Conservation (phyloP, 495 filamentous ascomycete species). For the Ascobolus immersus region DNA sequence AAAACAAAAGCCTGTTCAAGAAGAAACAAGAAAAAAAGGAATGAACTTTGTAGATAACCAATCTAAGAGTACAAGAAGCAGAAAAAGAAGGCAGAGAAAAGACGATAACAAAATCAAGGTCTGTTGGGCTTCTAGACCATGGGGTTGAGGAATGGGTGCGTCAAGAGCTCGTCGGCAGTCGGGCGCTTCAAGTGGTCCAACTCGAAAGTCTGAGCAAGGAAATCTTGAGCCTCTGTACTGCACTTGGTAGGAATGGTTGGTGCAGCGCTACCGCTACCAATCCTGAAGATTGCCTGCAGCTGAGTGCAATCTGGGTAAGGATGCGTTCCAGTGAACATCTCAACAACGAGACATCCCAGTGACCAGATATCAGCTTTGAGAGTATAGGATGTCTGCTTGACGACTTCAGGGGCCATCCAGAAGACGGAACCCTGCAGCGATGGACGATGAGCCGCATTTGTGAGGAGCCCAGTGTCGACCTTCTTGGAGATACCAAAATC, state of each 20-base stretch:
- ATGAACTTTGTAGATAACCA: too few species aligned
- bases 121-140: too few species aligned
- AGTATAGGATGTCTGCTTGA: constrained; percentile 89
- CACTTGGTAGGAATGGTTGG: constrained; percentile 76
- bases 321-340: constrained; percentile 95
- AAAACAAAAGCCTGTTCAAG: too few species aligned
- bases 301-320: constrained; percentile 95
- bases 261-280: constrained; percentile 62
- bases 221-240: constrained; percentile 59
- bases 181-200: constrained; percentile 79
- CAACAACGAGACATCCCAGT: constrained; percentile 82
- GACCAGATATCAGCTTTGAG: constrained; percentile 99
- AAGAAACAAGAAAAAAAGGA: too few species aligned
- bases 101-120: too few species aligned
- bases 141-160: constrained; percentile 53
- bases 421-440: constrained; percentile 94
- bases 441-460: constrained; percentile 45
- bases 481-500: constrained; percentile 99
- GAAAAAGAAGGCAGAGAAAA: too few species aligned
- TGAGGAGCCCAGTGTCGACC: constrained; percentile 37
- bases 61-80: too few species aligned
- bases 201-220: constrained; percentile 77
- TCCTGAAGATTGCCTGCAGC: constrained; percentile 95
- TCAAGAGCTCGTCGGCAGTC: constrained; percentile 67
- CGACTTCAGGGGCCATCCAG: constrained; percentile 99